These are phyloP conservation scores for Bimuria novae-zelandiae DNA, from an alignment of 2,329 filamentous ascomycete species.

Conservation along the genomic window DNA sequence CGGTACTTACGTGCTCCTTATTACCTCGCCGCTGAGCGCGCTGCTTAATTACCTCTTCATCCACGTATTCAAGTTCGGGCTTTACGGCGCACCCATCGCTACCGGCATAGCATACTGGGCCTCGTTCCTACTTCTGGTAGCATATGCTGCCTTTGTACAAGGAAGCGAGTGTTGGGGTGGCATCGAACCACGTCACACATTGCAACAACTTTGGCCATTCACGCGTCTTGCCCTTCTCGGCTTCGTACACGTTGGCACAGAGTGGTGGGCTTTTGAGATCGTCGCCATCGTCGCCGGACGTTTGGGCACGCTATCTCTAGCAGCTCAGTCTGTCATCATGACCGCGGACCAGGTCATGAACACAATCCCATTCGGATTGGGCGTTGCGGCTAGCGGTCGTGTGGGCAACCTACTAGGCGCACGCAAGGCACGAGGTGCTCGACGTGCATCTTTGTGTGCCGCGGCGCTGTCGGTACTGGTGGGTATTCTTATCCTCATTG, in stretches of 20 bases:
- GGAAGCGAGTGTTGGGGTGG: constrained; percentile 83
- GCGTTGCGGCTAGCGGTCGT: constrained; percentile 77
- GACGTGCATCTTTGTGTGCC: constrained; percentile 73
- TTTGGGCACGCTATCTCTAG: constrained; percentile 76
- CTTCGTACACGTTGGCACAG: constrained; percentile 81
- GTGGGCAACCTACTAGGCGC: constrained; percentile 81
- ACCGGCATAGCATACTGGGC: constrained; percentile 86
- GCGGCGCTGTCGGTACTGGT: constrained; percentile 73
- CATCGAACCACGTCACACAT: constrained; percentile 59
- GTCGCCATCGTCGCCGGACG: constrained; percentile 81
- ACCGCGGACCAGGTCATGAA: constrained; percentile 83
- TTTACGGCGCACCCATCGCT: constrained; percentile 79
- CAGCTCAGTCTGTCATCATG: constrained; percentile 88
- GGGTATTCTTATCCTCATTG: constrained; percentile 67
- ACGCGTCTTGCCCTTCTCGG: constrained; percentile 75
- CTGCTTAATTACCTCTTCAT: constrained; percentile 70
- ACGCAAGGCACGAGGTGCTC: constrained; percentile 66
- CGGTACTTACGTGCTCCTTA: constrained; percentile 65
- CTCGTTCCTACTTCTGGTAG: constrained; percentile 75
- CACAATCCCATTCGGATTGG: constrained; percentile 84
- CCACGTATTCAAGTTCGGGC: constrained; percentile 70
- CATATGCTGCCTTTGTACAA: constrained; percentile 71
- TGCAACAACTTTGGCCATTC: constrained; percentile 73
- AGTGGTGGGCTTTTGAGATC: constrained; percentile 96
- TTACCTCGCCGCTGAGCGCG: constrained; percentile 65